These are phyloP conservation scores for Deinandra increscens DNA, from an alignment of 129 eudicot species.

Conservation along the genomic window DNA sequence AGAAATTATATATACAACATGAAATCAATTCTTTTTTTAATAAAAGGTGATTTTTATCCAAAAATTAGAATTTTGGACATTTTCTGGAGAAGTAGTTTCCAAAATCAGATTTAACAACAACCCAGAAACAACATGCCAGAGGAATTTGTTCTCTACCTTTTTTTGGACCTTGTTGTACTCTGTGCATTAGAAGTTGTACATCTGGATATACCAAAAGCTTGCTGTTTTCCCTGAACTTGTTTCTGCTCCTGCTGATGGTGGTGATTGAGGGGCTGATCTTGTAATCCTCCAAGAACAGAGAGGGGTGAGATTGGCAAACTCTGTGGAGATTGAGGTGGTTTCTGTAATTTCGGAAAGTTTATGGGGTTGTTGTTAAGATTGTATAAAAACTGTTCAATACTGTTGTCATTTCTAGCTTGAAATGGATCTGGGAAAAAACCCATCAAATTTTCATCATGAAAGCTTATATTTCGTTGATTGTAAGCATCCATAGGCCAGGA, in stretches of 20 bases:
- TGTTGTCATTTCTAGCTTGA: conserved; percentile 41
- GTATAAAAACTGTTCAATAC: conserved; percentile 53
- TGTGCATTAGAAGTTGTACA: conserved; percentile 41
- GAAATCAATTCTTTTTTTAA: not conserved
- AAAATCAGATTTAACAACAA: conserved; percentile 14
- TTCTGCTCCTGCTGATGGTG: conserved; percentile 16
- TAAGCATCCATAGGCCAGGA: conserved; percentile 12
- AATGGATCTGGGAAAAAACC: conserved; percentile 63
- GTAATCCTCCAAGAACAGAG: conserved; percentile 67
- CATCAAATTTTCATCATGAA: conserved; percentile 33
- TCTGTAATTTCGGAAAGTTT: conserved; percentile 36
- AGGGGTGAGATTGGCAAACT: conserved; percentile 60
- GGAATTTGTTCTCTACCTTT: conserved; percentile 51
- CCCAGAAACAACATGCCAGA: conserved; percentile 4
- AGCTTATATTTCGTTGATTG: conserved; percentile 24
- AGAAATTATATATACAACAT: conserved; percentile 17
- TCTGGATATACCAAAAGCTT: conserved; percentile 44
- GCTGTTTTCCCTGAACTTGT: conserved; percentile 46
- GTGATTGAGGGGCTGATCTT: conserved; percentile 42
- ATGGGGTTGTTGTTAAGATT: conserved; percentile 50
- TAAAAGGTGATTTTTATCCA: no score
- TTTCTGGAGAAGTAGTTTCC: not conserved
- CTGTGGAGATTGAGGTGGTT: conserved; percentile 36
- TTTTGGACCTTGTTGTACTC: conserved; percentile 63
- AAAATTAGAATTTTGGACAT: no score